These are phyloP conservation scores for Phalaenopsis hybrid DNA, from an alignment of 116 monocot genomes.

Conservation along the genomic window DNA sequence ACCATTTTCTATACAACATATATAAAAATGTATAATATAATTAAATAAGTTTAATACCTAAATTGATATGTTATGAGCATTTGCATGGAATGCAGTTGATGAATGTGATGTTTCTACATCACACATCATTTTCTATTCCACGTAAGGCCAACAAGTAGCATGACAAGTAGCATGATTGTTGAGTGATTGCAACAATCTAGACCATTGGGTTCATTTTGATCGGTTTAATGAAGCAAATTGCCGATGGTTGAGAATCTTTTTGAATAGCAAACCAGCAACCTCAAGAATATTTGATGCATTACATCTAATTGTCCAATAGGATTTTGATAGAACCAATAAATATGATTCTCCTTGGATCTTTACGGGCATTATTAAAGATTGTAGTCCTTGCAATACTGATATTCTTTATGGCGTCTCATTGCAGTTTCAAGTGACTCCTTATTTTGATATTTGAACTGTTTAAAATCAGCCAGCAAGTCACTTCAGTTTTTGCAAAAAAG, in stretches of 20 bases:
- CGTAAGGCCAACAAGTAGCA: too few species aligned
- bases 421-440: not conserved
- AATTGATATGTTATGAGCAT: too few species aligned
- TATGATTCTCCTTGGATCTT: not conserved
- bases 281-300: not conserved
- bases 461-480: not conserved
- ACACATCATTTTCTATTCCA: too few species aligned
- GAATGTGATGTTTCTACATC: too few species aligned
- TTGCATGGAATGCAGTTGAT: too few species aligned
- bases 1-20: too few species aligned
- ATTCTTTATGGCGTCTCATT: not conserved
- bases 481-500: not conserved
- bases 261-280: not conserved
- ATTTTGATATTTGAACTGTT: not conserved
- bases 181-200: not conserved
- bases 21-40: too few species aligned
- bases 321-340: not conserved
- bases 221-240: not conserved
- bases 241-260: not conserved
- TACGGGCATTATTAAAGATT: not conserved
- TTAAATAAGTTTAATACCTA: too few species aligned
- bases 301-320: not conserved
- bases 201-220: not conserved
- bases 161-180: too few species aligned
- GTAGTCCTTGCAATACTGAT: not conserved